Base-by-base conservation (phyloP, 1,139 yeast species). In the Scheffersomyces parashehatae region DNA sequence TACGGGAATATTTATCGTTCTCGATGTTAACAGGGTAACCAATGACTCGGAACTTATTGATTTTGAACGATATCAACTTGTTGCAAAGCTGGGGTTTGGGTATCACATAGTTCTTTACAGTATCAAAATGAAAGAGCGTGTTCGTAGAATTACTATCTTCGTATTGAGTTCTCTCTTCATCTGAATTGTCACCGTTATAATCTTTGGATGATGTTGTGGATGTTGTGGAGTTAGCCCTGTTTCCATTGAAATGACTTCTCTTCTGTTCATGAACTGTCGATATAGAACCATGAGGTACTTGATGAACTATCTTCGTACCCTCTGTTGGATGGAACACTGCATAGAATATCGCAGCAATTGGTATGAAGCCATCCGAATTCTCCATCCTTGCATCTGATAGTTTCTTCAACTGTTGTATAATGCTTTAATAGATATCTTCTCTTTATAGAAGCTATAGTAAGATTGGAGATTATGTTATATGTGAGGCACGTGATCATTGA, bases 41-140 rank as follows among this genome's bases (percentile, higher is more conserved):
- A 13, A 88, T 78, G 3, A 93, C 81, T 46, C 90, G 73, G 58
- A 79, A 87, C 42, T 81, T 78, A 33, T 82, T 85, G 45, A 84
- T 81, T 54, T 88, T 85, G 52, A 90, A 75, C 1, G 95, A 79
- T 12, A 95, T 76, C 30, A 93, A 71, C 47, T 85, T 77, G 61
- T 93, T 89, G 64, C 98, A 93, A 33, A 95, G 72, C 43, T 85
- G 90, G 0, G 96, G 93, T 59, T 93, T 93, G 5, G 99, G 99
- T 28, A 93, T 91, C 39, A 93, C 82, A 60, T 88, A 93, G 69
- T 89, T 91, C 59, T 88, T 88, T 36, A 95, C 83, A 2, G 88
- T 77, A 59, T 89, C 95, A 64, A 95, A 93, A 55, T 88, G 84
- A 58, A 91, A 83, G 29, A 86, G 66, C 11, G 38, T 30, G 3